These are phyloP conservation scores for Coemansia sp. DNA, from an alignment of 192 early-diverging fungal species.

Conservation along the genomic window DNA sequence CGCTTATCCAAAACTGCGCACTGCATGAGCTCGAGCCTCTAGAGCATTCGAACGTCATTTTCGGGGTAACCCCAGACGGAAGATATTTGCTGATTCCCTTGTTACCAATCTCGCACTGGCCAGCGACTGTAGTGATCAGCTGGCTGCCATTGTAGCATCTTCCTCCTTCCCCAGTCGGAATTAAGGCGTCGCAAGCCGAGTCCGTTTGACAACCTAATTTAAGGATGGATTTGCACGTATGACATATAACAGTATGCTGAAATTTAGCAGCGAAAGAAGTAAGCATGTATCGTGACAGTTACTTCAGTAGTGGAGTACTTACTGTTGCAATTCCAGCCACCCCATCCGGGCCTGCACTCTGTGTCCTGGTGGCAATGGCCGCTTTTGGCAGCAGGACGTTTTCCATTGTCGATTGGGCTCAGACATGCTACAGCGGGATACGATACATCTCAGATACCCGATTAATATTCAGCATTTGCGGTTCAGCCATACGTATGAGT, in stretches of 20 bases:
- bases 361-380: slow-evolving; percentile 59
- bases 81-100: slow-evolving; percentile 52
- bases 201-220: slow-evolving; percentile 63
- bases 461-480: background rate
- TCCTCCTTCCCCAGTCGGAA: slow-evolving; percentile 68
- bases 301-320: slow-evolving; percentile 14
- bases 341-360: slow-evolving; percentile 83
- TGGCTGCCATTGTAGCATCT: slow-evolving; percentile 74
- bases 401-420: slow-evolving; percentile 63
- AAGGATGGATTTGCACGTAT: no score
- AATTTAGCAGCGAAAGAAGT: background rate
- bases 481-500: background rate
- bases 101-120: slow-evolving; percentile 76
- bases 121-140: slow-evolving; percentile 65
- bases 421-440: slow-evolving; percentile 62
- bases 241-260: background rate
- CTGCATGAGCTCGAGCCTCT: slow-evolving; percentile 59
- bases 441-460: background rate
- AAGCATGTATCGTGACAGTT: background rate
- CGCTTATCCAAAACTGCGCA: slow-evolving; percentile 86
- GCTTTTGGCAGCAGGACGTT: slow-evolving; percentile 58
- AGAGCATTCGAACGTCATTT: slow-evolving; percentile 76
- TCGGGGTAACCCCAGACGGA: slow-evolving; percentile 64
- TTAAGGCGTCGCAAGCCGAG: slow-evolving; percentile 64
- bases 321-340: slow-evolving; percentile 90